These are phyloP conservation scores for Magnusiomyces fungicola DNA, from an alignment of 1,139 yeast genomes.

Conservation along the genomic window DNA sequence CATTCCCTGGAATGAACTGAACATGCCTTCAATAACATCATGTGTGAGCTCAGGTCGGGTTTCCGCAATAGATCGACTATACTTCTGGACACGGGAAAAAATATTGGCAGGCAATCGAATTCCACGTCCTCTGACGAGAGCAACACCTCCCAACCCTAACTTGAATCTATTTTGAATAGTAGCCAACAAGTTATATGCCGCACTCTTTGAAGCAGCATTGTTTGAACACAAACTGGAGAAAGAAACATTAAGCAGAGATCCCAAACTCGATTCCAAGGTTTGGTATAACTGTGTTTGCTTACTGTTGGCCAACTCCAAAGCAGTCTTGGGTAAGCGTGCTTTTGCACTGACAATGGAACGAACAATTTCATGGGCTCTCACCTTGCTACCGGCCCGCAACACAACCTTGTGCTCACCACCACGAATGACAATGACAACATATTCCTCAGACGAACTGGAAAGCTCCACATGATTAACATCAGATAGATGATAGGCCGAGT, in stretches of 20 bases:
- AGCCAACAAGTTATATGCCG: slow-evolving; percentile 60
- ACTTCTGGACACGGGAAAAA: slow-evolving; percentile 52
- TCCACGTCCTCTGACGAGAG: slow-evolving; percentile 50
- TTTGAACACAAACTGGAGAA: slow-evolving; percentile 61
- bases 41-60: slow-evolving; percentile 56
- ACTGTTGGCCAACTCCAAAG: background rate
- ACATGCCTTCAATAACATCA: slow-evolving; percentile 54
- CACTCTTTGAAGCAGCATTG: slow-evolving; percentile 51
- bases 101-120: slow-evolving; percentile 70
- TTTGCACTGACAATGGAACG: slow-evolving; percentile 24
- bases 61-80: slow-evolving; percentile 52
- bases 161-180: slow-evolving; percentile 55
- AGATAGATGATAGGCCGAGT: slow-evolving; percentile 21
- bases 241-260: slow-evolving; percentile 48
- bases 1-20: slow-evolving; percentile 45
- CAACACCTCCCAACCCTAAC: slow-evolving; percentile 50
- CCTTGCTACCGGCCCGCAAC: slow-evolving; percentile 10
- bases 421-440: slow-evolving; percentile 39
- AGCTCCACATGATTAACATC: slow-evolving; percentile 47
- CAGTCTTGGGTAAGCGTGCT: slow-evolving; percentile 16
- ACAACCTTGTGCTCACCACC: slow-evolving; percentile 16
- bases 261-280: slow-evolving; percentile 7
- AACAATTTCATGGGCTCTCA: slow-evolving; percentile 23
- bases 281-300: slow-evolving; percentile 9
- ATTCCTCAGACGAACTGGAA: slow-evolving; percentile 48